Conservation (phyloP, 345 rosid species). For the Streptanthus diversifolius region DNA sequence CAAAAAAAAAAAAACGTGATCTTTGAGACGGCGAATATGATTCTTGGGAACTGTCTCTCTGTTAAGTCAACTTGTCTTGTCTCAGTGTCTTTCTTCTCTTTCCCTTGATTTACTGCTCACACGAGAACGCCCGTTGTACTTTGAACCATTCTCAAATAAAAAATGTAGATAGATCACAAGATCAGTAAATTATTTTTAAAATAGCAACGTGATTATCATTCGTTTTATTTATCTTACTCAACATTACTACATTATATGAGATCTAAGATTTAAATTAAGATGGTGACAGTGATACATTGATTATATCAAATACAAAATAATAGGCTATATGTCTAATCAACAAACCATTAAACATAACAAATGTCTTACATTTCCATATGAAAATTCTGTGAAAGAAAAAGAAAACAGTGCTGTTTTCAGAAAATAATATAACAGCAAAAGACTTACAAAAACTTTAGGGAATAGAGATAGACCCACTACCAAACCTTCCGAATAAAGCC, state of each 20-base stretch:
- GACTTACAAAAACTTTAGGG: neutral
- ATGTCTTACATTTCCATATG: neutral
- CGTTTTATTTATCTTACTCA: neutral
- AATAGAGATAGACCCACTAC: constrained; percentile 7
- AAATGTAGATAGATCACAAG: too few relatives aligned
- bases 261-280: neutral
- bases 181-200: too few relatives aligned
- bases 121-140: constrained; percentile 17
- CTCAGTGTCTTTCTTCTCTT: neutral
- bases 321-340: neutral
- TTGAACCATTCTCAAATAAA: neutral
- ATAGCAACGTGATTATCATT: neutral
- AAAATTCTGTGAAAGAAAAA: neutral
- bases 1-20: neutral
- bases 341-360: neutral
- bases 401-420: neutral
- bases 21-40: neutral
- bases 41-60: neutral
- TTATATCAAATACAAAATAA: neutral
- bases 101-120: neutral
- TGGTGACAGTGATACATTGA: neutral
- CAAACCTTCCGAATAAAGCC: constrained; percentile 32
- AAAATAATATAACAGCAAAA: neutral
- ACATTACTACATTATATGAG: neutral
- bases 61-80: neutral